These are phyloP conservation scores for Dicorynia guianensis DNA, from an alignment of 306 rosid species.

Conservation along the genomic window DNA sequence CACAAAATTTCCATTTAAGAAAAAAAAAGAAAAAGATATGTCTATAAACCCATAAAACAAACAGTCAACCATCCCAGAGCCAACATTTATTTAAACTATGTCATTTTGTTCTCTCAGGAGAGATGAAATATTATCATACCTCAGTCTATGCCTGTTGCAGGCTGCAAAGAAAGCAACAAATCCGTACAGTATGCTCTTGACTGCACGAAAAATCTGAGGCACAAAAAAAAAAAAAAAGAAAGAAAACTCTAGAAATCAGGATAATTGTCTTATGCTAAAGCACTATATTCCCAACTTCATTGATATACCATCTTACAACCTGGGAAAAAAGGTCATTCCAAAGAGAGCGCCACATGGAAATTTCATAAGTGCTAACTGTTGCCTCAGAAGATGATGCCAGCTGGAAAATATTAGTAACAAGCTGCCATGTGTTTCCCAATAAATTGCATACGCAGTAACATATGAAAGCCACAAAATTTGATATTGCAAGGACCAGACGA, in stretches of 20 bases:
- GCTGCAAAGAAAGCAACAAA: slow-evolving; percentile 86
- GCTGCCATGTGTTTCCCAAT: slow-evolving; percentile 60
- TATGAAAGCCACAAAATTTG: slow-evolving; percentile 55
- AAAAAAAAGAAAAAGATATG: not conserved
- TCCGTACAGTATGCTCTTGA: slow-evolving; percentile 85
- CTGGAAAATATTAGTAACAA: slow-evolving; percentile 63
- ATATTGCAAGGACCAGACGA: slow-evolving; percentile 55
- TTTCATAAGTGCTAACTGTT: slow-evolving; percentile 65
- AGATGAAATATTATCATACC: slow-evolving; percentile 56
- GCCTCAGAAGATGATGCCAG: slow-evolving; percentile 79
- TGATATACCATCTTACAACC: slow-evolving; percentile 49
- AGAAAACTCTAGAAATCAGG: slow-evolving; percentile 36
- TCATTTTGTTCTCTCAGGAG: slow-evolving; percentile 30
- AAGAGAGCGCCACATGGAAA: slow-evolving; percentile 85
- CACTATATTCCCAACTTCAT: slow-evolving; percentile 26
- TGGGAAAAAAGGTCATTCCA: slow-evolving; percentile 96
- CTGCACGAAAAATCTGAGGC: slow-evolving; percentile 89
- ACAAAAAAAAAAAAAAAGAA: too few species aligned
- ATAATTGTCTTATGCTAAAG: slow-evolving; percentile 28
- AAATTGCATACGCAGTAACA: slow-evolving; percentile 43
- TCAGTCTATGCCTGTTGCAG: slow-evolving; percentile 97
- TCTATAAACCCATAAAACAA: slow-evolving; percentile 9
- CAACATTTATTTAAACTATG: slow-evolving; percentile 27
- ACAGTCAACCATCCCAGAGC: slow-evolving; percentile 28
- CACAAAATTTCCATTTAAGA: not conserved